A percentile compares a stretch with the other conserved stretches of the same genome.
phyloP scores from a whole-genome alignment of 331 rosid species.

The Arachis monticola region DNA sequence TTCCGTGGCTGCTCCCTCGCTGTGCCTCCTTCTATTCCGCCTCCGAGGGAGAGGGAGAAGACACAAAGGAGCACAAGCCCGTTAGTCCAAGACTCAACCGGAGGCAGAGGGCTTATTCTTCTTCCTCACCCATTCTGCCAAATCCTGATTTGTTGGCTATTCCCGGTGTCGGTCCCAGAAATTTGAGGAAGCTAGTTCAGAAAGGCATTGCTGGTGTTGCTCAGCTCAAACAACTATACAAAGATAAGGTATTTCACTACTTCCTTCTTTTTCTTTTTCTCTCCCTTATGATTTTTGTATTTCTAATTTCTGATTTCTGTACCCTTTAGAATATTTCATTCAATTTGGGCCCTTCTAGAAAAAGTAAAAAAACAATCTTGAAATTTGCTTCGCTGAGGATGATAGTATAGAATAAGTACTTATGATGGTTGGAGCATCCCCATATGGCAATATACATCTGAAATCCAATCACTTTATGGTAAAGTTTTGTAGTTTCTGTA shows the following conservation, averaged over 20 bases:
- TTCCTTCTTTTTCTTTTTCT: neutral
- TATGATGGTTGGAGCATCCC: neutral
- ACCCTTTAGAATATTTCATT: neutral
- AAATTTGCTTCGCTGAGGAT: neutral
- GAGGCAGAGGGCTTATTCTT: slow-evolving; percentile 56
- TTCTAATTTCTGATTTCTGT: neutral
- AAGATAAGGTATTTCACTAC: slow-evolving; percentile 65
- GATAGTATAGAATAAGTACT: neutral
- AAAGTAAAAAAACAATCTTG: too few relatives aligned
- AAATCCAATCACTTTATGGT: neutral
- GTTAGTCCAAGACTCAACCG: slow-evolving; percentile 48
- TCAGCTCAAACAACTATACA: slow-evolving; percentile 88
- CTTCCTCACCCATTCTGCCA: slow-evolving; percentile 47
- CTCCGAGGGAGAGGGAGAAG: slow-evolving; percentile 4
- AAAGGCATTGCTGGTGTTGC: slow-evolving; percentile 92
- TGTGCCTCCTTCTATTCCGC: slow-evolving; percentile 51
- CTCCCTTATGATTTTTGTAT: neutral
- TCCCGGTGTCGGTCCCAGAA: slow-evolving; percentile 97
- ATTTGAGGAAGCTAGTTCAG: slow-evolving; percentile 79
- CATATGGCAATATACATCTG: neutral
- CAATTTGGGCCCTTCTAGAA: neutral
- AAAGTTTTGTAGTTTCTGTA: neutral
- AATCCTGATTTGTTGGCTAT: slow-evolving; percentile 91
- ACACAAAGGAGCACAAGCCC: slow-evolving; percentile 41
- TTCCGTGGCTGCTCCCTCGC: slow-evolving; percentile 43